Conservation (phyloP, 2,329 filamentous ascomycete genomes). For the Stachybotrys elegans region DNA sequence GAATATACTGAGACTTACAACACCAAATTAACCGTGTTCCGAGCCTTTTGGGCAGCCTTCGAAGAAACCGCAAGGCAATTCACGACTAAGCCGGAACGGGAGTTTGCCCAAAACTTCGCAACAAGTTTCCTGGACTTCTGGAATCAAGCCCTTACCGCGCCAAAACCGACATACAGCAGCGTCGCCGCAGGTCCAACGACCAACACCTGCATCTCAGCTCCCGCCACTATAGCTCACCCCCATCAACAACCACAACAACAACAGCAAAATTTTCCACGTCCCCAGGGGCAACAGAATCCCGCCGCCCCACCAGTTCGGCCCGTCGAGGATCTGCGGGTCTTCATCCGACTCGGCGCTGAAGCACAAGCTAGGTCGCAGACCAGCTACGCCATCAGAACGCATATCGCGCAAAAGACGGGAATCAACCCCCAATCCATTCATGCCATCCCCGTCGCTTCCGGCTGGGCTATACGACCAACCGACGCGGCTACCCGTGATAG, state of each 20-base stretch:
- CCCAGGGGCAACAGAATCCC: constrained; percentile 8
- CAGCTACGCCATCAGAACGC: constrained; percentile 7
- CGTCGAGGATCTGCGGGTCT: constrained; percentile 10
- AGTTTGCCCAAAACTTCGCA: constrained; percentile 7
- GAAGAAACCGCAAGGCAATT: constrained; percentile 8
- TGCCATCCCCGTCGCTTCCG: constrained; percentile 7
- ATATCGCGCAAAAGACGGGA: constrained; percentile 9
- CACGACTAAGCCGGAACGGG: constrained; percentile 5
- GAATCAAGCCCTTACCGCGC: constrained; percentile 5
- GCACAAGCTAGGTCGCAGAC: constrained; percentile 9
- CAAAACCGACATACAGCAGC: constrained; percentile 5
- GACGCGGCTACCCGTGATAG: constrained; percentile 6
- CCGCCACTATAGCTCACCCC: background rate
- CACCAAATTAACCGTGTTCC: constrained; percentile 8
- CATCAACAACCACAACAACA: constrained; percentile 4
- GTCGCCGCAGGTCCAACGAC: constrained; percentile 1
- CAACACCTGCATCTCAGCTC: background rate
- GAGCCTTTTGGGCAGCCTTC: constrained; percentile 8
- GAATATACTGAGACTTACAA: constrained; percentile 6
- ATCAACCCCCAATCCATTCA: constrained; percentile 7
- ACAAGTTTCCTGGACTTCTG: constrained; percentile 9
- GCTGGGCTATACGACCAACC: constrained; percentile 7
- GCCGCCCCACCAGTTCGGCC: constrained; percentile 6
- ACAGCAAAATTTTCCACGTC: constrained; percentile 6
- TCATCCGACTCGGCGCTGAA: constrained; percentile 10